Evolutionary conservation across 179 eudicot genomes (phyloP).

Genomic region (Silene noctiflora): DNA sequence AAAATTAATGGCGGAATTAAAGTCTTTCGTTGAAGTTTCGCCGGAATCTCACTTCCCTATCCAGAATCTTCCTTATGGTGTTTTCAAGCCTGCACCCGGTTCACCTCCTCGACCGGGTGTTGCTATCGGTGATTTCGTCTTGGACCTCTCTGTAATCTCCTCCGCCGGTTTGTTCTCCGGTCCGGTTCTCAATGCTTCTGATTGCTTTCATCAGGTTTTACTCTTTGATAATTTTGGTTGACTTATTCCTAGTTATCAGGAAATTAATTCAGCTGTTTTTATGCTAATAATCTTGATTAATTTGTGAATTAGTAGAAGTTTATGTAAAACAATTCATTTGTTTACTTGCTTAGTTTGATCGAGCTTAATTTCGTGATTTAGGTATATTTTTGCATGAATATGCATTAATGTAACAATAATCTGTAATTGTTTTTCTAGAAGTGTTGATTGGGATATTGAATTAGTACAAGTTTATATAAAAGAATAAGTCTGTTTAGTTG

Average conservation of each 20-base stretch:
- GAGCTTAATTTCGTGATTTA: too few relatives aligned
- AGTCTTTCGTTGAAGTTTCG: slow-evolving; percentile 61
- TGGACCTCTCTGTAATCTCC: slow-evolving; percentile 70
- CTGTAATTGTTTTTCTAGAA: too few relatives aligned
- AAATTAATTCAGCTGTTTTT: background rate
- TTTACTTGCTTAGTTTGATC: too few relatives aligned
- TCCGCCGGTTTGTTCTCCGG: slow-evolving; percentile 68
- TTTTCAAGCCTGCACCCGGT: slow-evolving; percentile 53
- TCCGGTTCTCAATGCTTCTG: slow-evolving; percentile 63
- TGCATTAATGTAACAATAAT: too few relatives aligned
- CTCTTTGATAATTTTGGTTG: background rate
- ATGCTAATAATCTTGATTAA: background rate
- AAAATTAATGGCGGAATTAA: slow-evolving; percentile 38
- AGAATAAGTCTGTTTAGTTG: too few relatives aligned
- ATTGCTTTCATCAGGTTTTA: slow-evolving; percentile 80
- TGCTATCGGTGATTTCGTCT: slow-evolving; percentile 80
- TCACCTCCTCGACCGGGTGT: slow-evolving; percentile 71
- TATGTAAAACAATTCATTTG: too few relatives aligned
- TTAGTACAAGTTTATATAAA: too few relatives aligned
- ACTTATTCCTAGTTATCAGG: background rate
- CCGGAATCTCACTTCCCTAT: slow-evolving; percentile 87
- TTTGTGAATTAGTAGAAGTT: background rate
- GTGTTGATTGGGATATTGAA: too few relatives aligned
- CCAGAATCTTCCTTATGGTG: slow-evolving; percentile 89
- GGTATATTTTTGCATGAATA: too few relatives aligned